phyloP scores from a whole-genome alignment of 345 rosid genomes.

The Chamaenerion angustifolium region DNA sequence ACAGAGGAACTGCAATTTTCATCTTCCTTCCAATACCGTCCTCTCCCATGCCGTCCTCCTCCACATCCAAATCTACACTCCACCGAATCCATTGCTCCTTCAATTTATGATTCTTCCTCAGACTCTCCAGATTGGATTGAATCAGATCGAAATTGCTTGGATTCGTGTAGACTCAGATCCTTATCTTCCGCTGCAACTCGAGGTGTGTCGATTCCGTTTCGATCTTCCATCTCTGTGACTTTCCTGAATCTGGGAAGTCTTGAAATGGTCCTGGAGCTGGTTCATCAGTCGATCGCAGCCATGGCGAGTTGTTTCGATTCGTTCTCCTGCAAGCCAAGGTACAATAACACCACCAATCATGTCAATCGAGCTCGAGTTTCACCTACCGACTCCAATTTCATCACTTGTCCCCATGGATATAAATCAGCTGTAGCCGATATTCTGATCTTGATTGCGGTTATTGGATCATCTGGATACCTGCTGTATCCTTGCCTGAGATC shows the following conservation, averaged over 20 bases:
- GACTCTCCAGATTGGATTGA: constrained; percentile 1
- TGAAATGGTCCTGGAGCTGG: constrained; percentile 81
- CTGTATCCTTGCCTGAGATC: constrained; percentile 7
- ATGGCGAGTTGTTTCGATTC: constrained; percentile 49
- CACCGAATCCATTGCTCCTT: too few species aligned
- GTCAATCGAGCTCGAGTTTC: constrained; percentile 20
- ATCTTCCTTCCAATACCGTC: too few species aligned
- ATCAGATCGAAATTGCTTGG: too few species aligned
- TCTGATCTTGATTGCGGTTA: constrained; percentile 8
- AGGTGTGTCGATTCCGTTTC: constrained; percentile 31
- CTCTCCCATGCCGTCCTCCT: too few species aligned
- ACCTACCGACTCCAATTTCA: constrained; percentile 22
- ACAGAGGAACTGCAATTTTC: too few species aligned
- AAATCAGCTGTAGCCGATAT: constrained; percentile 7
- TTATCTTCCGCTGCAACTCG: constrained; percentile 7
- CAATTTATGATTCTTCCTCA: too few species aligned
- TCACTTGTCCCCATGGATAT: constrained; percentile 27
- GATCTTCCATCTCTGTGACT: constrained; percentile 3
- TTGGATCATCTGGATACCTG: constrained; percentile 9
- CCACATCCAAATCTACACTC: too few species aligned
- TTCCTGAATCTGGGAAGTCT: constrained; percentile 16
- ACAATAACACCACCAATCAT: constrained; percentile 15
- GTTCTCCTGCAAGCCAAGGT: constrained; percentile 23
- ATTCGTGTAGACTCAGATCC: constrained; percentile 2
- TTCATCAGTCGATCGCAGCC: constrained; percentile 36